Conservation (phyloP, 148 eudicot genomes). For the Amaranthus palmeri region DNA sequence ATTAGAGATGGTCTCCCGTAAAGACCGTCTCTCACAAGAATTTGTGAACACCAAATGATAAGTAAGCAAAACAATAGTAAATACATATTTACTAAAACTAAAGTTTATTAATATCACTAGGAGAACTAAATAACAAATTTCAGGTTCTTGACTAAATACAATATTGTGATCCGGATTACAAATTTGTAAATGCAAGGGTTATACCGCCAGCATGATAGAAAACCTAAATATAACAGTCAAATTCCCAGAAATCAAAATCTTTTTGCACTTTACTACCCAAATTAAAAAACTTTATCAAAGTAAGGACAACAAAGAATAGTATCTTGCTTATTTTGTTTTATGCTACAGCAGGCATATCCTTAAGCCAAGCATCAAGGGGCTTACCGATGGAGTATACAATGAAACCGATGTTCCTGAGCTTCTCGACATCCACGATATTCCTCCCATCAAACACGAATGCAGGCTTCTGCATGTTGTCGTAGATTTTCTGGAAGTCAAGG, state of each 20-base stretch:
- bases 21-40: too few species aligned
- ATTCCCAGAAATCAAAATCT: conserved; percentile 6
- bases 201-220: neutral
- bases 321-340: conserved; percentile 14
- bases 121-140: conserved; percentile 20
- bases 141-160: conserved; percentile 21
- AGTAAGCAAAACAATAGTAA: too few species aligned
- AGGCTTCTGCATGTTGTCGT: conserved; percentile 63
- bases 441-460: conserved; percentile 72
- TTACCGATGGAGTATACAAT: conserved; percentile 76
- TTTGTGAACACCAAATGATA: too few species aligned
- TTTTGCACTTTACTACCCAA: neutral
- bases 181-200: neutral
- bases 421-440: conserved; percentile 52
- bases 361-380: conserved; percentile 64
- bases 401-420: conserved; percentile 60
- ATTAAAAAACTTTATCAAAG: neutral
- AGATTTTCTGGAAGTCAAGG: conserved; percentile 58
- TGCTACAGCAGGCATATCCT: conserved; percentile 69
- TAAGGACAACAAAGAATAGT: conserved; percentile 10
- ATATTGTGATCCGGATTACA: conserved; percentile 20
- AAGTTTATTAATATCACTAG: conserved; percentile 17
- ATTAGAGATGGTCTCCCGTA: too few species aligned
- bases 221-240: conserved; percentile 4
- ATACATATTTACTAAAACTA: neutral